Evolutionary conservation across 2,329 filamentous ascomycete genomes (phyloP).

Genomic region (Curvularia hawaiiensis): DNA sequence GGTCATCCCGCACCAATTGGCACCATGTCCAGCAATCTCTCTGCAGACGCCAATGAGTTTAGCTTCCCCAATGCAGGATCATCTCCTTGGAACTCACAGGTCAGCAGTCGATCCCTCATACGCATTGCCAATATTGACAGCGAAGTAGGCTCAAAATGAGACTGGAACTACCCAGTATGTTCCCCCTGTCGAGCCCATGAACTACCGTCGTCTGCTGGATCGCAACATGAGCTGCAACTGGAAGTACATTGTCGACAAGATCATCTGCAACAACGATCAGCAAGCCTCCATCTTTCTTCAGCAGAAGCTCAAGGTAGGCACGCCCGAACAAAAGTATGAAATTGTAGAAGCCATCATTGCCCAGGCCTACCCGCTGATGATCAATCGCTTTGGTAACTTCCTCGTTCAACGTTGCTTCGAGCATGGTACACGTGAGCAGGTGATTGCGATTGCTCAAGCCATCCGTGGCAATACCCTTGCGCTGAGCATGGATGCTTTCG

Average conservation of each 20-base stretch:
- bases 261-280: slow-evolving; percentile 98
- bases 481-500: slow-evolving; percentile 98
- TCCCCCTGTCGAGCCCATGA: slow-evolving; percentile 86
- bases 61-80: slow-evolving; percentile 40
- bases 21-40: slow-evolving; percentile 47
- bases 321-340: slow-evolving; percentile 92
- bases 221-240: slow-evolving; percentile 97
- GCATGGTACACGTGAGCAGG: slow-evolving; percentile 90
- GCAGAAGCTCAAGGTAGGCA: slow-evolving; percentile 97
- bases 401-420: slow-evolving; percentile 98
- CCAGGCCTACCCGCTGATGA: slow-evolving; percentile 94
- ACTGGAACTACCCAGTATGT: slow-evolving; percentile 67
- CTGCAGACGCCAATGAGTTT: slow-evolving; percentile 55
- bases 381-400: slow-evolving; percentile 99
- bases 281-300: slow-evolving; percentile 98
- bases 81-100: slow-evolving; percentile 49
- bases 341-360: slow-evolving; percentile 96
- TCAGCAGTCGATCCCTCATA: slow-evolving; percentile 12
- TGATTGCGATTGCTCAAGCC: slow-evolving; percentile 90
- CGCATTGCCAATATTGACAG: slow-evolving; percentile 8
- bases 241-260: slow-evolving; percentile 99
- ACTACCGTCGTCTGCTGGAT: slow-evolving; percentile 93
- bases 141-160: slow-evolving; percentile 33
- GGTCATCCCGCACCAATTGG: slow-evolving; percentile 47
- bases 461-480: slow-evolving; percentile 93